Evolutionary conservation across 129 eudicot genomes (phyloP).

Genomic region (Flaveria ramosissima): DNA sequence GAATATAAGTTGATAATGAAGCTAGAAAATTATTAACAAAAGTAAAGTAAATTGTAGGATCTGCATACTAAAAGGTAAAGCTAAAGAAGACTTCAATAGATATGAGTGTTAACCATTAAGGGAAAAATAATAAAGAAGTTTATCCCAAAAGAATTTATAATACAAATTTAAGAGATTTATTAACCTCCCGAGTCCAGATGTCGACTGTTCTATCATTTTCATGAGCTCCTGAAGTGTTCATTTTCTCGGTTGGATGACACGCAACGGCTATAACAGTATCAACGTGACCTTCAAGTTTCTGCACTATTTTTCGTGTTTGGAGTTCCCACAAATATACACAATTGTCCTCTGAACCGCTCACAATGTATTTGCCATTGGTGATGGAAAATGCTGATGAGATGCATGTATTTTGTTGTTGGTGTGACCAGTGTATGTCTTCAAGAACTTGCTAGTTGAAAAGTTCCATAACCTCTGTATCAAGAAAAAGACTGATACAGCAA

Average conservation of each 20-base stretch:
- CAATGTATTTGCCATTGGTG: slow-evolving; percentile 84
- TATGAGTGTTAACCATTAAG: too few species aligned
- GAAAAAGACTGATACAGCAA: not conserved
- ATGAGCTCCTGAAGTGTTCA: slow-evolving; percentile 78
- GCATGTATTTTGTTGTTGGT: slow-evolving; percentile 80
- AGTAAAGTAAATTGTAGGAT: too few species aligned
- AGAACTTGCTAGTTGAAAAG: slow-evolving; percentile 69
- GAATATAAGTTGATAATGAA: too few species aligned
- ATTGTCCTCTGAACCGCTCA: slow-evolving; percentile 87
- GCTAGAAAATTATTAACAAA: too few species aligned
- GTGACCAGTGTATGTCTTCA: slow-evolving; percentile 81
- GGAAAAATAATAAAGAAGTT: too few species aligned
- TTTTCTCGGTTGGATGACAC: slow-evolving; percentile 75
- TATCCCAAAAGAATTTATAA: too few species aligned
- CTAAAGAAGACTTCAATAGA: too few species aligned
- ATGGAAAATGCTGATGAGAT: slow-evolving; percentile 74
- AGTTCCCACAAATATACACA: slow-evolving; percentile 93
- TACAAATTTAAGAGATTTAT: too few species aligned
- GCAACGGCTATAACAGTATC: slow-evolving; percentile 74
- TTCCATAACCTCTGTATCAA: slow-evolving; percentile 81
- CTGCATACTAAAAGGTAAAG: too few species aligned
- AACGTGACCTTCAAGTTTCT: slow-evolving; percentile 86
- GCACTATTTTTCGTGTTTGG: slow-evolving; percentile 72
- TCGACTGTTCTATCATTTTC: slow-evolving; percentile 74
- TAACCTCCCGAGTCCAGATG: slow-evolving; percentile 49